These are phyloP conservation scores for Nitzschia putrida DNA, from an alignment of 108 stramenopile genomes.

Conservation along the genomic window DNA sequence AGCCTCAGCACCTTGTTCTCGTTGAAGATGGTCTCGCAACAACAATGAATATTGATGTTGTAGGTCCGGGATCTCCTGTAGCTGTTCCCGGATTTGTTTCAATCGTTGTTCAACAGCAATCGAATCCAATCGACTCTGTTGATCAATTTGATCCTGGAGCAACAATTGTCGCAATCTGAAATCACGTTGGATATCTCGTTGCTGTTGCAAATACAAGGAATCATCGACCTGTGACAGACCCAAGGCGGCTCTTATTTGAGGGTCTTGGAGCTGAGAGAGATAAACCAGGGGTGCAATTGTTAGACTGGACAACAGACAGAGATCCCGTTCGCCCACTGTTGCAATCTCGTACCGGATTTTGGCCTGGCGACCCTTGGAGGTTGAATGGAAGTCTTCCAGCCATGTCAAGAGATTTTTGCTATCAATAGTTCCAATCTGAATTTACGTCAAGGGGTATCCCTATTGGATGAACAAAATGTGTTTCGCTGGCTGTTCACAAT, in stretches of 20 bases:
- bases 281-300: not conserved
- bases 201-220: slow-evolving; percentile 40
- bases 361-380: slow-evolving; percentile 20
- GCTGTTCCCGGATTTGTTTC: slow-evolving; percentile 37
- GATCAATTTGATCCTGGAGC: slow-evolving; percentile 54
- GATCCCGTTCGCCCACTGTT: not conserved
- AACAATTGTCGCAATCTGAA: slow-evolving; percentile 46
- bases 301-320: not conserved
- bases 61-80: slow-evolving; percentile 45
- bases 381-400: slow-evolving; percentile 50
- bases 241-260: slow-evolving; percentile 51
- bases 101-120: slow-evolving; percentile 32
- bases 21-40: slow-evolving; percentile 32
- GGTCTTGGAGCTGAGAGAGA: slow-evolving; percentile 11
- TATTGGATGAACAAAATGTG: slow-evolving; percentile 2
- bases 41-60: slow-evolving; percentile 39
- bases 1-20: slow-evolving; percentile 17
- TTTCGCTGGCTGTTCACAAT: too few species aligned
- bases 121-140: slow-evolving; percentile 33
- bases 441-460: not conserved
- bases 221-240: slow-evolving; percentile 42
- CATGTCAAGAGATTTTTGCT: slow-evolving; percentile 28
- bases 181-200: slow-evolving; percentile 49
- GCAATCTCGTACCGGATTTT: slow-evolving; percentile 22
- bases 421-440: too few species aligned